Conservation (phyloP, 768 basidiomycete genomes). For the Russula griseocarnosa region DNA sequence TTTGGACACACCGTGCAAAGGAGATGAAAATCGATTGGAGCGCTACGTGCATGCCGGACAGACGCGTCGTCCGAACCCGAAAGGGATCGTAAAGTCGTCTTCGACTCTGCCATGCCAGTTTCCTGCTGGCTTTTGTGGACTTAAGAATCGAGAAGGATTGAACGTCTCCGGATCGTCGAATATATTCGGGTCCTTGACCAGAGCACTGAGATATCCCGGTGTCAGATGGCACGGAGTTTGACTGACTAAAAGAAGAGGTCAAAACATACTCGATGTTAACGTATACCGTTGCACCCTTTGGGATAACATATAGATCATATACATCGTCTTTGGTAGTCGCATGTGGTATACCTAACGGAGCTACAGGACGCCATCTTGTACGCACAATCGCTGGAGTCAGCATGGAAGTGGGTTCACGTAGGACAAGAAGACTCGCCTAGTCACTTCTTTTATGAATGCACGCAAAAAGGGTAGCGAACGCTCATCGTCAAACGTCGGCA, state of each 20-base stretch:
- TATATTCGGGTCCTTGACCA: slow-evolving; percentile 27
- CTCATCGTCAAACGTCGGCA: slow-evolving; percentile 27
- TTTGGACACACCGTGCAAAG: slow-evolving; percentile 17
- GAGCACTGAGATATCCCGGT: slow-evolving; percentile 10
- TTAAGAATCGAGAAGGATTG: slow-evolving; percentile 30
- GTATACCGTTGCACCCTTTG: slow-evolving; percentile 14
- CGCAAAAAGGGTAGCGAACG: slow-evolving; percentile 17
- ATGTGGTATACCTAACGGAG: slow-evolving; percentile 16
- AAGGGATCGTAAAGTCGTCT: slow-evolving; percentile 25
- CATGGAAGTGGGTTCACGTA: not conserved
- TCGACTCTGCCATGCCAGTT: slow-evolving; percentile 17
- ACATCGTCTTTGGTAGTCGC: slow-evolving; percentile 7
- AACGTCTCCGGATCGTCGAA: slow-evolving; percentile 30
- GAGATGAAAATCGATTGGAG: slow-evolving; percentile 24
- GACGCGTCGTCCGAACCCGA: slow-evolving; percentile 30
- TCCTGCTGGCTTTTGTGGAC: slow-evolving; percentile 1
- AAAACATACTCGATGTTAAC: slow-evolving; percentile 18
- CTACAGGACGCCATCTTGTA: slow-evolving; percentile 15
- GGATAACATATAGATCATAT: slow-evolving; percentile 19
- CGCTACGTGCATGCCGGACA: slow-evolving; percentile 28
- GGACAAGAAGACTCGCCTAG: not conserved
- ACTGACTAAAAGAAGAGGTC: not conserved
- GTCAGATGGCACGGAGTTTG: not conserved
- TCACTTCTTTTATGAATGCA: slow-evolving; percentile 28
- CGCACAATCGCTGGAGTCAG: not conserved